These are phyloP conservation scores for Giardia muris DNA, from an alignment of 208 protist species.

Conservation along the genomic window DNA sequence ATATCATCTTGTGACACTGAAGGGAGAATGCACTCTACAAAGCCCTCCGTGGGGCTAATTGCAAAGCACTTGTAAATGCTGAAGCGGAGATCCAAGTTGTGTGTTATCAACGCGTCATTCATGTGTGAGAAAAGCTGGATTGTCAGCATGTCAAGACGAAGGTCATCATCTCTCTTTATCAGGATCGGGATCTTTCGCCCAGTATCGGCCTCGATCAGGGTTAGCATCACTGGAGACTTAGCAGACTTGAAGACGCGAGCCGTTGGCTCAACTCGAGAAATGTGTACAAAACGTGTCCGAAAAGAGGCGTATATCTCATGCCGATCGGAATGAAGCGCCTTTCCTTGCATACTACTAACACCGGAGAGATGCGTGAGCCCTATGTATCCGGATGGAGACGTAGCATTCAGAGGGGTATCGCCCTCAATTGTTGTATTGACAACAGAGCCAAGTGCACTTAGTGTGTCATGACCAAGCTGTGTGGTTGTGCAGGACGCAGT, in stretches of 20 bases:
- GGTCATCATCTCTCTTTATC: slow-evolving; percentile 42
- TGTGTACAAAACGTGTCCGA: neutral
- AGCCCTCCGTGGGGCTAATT: slow-evolving; percentile 1
- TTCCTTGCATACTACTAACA: neutral
- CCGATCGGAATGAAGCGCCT: neutral
- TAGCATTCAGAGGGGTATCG: no score
- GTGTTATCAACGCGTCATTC: slow-evolving; percentile 35
- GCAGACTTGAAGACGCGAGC: neutral
- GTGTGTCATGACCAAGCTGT: no score
- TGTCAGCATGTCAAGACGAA: slow-evolving; percentile 43
- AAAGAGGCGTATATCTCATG: neutral
- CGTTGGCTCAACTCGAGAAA: neutral
- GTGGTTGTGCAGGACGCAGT: no score
- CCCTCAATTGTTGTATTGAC: no score
- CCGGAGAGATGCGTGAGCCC: no score
- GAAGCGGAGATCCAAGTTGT: slow-evolving; percentile 36
- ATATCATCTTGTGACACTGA: slow-evolving; percentile 14
- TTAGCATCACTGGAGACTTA: neutral
- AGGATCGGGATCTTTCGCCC: slow-evolving; percentile 23
- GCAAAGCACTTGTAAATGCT: slow-evolving; percentile 36
- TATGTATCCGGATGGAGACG: no score
- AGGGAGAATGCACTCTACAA: slow-evolving; percentile 30
- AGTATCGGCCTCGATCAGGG: neutral
- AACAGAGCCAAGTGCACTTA: no score
- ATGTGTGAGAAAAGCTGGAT: slow-evolving; percentile 39